Base-by-base conservation (phyloP, 169 alveolate genomes). In the Plasmodium falciparum region DNA sequence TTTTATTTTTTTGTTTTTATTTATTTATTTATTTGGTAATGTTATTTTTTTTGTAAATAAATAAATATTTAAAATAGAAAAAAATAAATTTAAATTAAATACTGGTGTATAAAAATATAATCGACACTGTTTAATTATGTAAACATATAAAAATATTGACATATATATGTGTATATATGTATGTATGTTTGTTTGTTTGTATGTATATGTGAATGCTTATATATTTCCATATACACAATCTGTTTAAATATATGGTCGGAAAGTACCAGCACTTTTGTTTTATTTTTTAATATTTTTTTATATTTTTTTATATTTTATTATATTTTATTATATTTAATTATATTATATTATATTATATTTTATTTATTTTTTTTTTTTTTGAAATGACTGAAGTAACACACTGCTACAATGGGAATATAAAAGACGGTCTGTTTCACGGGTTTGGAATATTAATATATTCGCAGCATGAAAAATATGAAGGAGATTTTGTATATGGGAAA, bases 401-500 rank as follows among this genome's bases (percentile, higher is more conserved):
- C 93, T 95, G 98, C 47, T 97, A 97, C 92, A 95, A 97, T 22
- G 99, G 99, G 22, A 97, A 96, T 93, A 97, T 97, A 39, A 93
- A 94, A 88, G 98, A 97, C 69, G 99, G 99, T 24, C 93, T 96
- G 24, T 97, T 97, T 86, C 99, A 97, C 86, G 99, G 99, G 24
- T 66, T 74, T 7, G 99, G 99, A 0, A 93, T 94, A 7, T 89
- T 97, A 88, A 92, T 95, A 74, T 97, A 96, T 91, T 94, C 96
- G 5, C 97, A 97, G 67, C 95, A 96, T 83, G 99, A 97, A 62
- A 95, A 96, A 75, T 98, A 98, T 91, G 99, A 98, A 83, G 99
- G 99, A 2, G 98, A 97, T 59, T 98, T 97, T 88, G 98, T 95
- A 26, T 94, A 93, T 71, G 99, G 99, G 33, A 97, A 96, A 91